Conservation (phyloP, 2,329 filamentous ascomycete genomes). For the Chaetomium globosum region DNA sequence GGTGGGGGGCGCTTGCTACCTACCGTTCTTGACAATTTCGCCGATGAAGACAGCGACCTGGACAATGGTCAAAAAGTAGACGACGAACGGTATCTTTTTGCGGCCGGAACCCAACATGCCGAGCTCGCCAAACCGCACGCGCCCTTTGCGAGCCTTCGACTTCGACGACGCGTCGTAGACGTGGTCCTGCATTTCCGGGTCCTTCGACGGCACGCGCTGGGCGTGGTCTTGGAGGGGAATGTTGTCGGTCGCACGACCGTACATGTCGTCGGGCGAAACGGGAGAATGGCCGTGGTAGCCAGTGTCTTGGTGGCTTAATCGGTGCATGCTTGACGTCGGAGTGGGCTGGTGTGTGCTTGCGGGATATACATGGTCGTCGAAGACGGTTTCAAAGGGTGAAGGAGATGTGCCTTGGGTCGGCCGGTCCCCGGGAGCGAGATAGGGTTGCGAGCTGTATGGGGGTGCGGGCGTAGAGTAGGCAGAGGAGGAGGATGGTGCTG, state of each 20-base stretch:
- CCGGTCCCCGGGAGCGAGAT: conserved; percentile 41
- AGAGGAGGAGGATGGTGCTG: conserved; percentile 27
- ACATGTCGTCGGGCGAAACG: conserved; percentile 44
- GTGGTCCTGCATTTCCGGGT: conserved; percentile 57
- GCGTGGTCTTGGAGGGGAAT: conserved; percentile 55
- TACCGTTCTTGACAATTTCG: conserved; percentile 83
- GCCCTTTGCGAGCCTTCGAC: conserved; percentile 45
- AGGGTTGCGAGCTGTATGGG: conserved; percentile 43
- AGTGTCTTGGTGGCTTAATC: conserved; percentile 57
- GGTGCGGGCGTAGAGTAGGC: conserved; percentile 35
- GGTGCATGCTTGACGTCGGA: conserved; percentile 44
- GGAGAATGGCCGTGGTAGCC: conserved; percentile 57
- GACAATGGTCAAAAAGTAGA: conserved; percentile 74
- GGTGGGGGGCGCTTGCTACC: conserved; percentile 39
- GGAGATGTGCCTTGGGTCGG: conserved; percentile 37
- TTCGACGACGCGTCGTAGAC: conserved; percentile 59
- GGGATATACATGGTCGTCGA: conserved; percentile 69
- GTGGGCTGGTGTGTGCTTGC: conserved; percentile 48
- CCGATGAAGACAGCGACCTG: conserved; percentile 87
- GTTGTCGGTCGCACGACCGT: conserved; percentile 50
- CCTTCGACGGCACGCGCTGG: conserved; percentile 49
- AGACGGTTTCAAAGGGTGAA: conserved; percentile 66
- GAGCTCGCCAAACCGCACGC: conserved; percentile 60
- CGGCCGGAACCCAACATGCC: conserved; percentile 61
- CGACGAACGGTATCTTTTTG: conserved; percentile 73